These are phyloP conservation scores for Chlorella vulgaris DNA, from an alignment of 139 green algal genomes.

Conservation along the genomic window DNA sequence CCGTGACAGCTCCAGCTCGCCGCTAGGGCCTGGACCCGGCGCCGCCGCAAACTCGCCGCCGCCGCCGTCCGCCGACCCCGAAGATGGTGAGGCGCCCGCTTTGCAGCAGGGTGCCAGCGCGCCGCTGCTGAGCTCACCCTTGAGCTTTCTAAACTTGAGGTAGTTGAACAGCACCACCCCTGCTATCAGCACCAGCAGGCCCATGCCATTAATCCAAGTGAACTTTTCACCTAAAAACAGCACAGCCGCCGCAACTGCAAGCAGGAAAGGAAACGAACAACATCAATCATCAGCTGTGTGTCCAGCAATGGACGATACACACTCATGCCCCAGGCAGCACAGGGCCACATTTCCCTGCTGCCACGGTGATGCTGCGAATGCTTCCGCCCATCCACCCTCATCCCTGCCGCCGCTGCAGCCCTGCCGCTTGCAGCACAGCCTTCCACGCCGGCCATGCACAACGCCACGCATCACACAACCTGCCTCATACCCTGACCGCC, in stretches of 20 bases:
- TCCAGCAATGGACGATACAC: too few relatives aligned
- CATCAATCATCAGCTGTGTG: too few relatives aligned
- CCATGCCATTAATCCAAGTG: slow-evolving; percentile 74
- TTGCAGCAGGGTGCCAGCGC: too few relatives aligned
- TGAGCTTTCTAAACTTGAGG: slow-evolving; percentile 72
- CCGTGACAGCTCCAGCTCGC: background rate
- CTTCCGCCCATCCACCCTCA: too few relatives aligned
- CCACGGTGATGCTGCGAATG: too few relatives aligned
- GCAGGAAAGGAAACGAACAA: background rate
- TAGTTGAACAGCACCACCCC: slow-evolving; percentile 90
- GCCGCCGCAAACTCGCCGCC: background rate
- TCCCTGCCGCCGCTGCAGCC: too few relatives aligned
- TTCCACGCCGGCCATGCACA: too few relatives aligned
- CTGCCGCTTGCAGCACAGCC: too few relatives aligned
- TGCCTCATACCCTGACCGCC: background rate
- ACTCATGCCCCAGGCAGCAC: too few relatives aligned
- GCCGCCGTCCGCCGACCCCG: background rate
- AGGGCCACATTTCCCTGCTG: too few relatives aligned
- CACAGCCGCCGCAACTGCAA: slow-evolving; percentile 74
- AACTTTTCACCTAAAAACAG: slow-evolving; percentile 81
- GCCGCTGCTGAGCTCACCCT: background rate
- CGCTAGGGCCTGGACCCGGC: too few relatives aligned
- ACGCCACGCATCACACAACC: background rate
- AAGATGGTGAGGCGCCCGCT: too few relatives aligned
- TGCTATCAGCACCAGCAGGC: slow-evolving; percentile 79